These are phyloP conservation scores for Mycena latifolia DNA, from an alignment of 768 basidiomycete genomes.

Conservation along the genomic window DNA sequence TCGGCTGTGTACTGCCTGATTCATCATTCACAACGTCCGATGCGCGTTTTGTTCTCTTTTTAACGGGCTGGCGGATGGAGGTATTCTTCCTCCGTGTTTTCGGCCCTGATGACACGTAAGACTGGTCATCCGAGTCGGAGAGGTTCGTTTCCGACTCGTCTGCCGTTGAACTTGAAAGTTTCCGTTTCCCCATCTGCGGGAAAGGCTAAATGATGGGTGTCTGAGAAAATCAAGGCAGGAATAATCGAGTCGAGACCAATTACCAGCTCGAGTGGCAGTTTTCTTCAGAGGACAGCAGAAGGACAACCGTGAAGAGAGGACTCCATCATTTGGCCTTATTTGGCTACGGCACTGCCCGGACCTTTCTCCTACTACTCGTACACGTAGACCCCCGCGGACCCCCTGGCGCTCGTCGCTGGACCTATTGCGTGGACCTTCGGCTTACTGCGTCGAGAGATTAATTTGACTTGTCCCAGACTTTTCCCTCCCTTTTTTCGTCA, in stretches of 20 bases:
- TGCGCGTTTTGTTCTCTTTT: slow-evolving; percentile 32
- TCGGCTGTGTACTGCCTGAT: slow-evolving; percentile 22
- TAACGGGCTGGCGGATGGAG: slow-evolving; percentile 2
- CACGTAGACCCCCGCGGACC: too few relatives aligned
- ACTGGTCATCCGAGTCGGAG: slow-evolving; percentile 29
- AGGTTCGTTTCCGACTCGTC: slow-evolving; percentile 17
- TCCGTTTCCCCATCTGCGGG: slow-evolving; percentile 32
- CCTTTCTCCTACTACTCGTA: too few relatives aligned
- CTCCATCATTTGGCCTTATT: too few relatives aligned
- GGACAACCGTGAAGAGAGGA: too few relatives aligned
- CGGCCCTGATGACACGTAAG: slow-evolving; percentile 18
- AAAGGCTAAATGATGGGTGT: slow-evolving; percentile 7
- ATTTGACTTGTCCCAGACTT: too few relatives aligned
- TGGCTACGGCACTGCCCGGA: too few relatives aligned
- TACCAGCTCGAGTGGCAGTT: slow-evolving; percentile 18
- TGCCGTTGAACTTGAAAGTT: slow-evolving; percentile 12
- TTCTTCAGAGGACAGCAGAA: too few relatives aligned
- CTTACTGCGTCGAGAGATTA: too few relatives aligned
- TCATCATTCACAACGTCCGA: slow-evolving; percentile 25
- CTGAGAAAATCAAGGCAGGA: neutral
- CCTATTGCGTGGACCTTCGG: too few relatives aligned
- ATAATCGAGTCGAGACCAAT: slow-evolving; percentile 4
- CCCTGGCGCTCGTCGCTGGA: too few relatives aligned
- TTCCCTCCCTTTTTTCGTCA: too few relatives aligned
- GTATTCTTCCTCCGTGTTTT: slow-evolving; percentile 19